Conservation (phyloP, 2,329 filamentous ascomycete species). For the Ploettnerulaceae sp. region DNA sequence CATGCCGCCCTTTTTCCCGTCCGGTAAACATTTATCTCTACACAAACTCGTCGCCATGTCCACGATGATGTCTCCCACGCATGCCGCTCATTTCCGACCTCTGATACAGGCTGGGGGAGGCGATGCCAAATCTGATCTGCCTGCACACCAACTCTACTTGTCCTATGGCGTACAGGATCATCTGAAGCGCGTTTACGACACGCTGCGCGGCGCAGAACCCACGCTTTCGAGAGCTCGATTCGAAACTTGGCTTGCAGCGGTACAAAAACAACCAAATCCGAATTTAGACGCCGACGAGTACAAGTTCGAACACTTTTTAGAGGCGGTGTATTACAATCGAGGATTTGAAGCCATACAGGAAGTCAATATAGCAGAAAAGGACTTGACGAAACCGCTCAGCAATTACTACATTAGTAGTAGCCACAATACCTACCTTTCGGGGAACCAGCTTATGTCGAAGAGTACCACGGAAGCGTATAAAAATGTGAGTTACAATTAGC, state of each 20-base stretch:
- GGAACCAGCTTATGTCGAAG: conserved; percentile 76
- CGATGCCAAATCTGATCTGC: conserved; percentile 22
- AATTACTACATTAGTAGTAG: conserved; percentile 95
- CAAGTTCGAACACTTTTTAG: conserved; percentile 33
- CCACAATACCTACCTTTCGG: conserved; percentile 88
- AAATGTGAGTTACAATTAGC: conserved; percentile 50
- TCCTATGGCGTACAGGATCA: conserved; percentile 46
- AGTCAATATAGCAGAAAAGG: conserved; percentile 22
- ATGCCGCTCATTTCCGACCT: conserved; percentile 23
- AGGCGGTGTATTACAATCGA: conserved; percentile 28
- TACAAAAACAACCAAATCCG: conserved; percentile 38
- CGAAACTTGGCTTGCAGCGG: conserved; percentile 43
- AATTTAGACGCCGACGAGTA: conserved; percentile 28
- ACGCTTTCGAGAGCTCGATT: conserved; percentile 40
- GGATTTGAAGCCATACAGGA: conserved; percentile 29
- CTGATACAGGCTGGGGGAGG: conserved; percentile 27
- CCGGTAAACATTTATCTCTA: conserved; percentile 32
- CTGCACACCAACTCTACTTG: conserved; percentile 36
- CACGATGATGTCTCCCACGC: conserved; percentile 29
- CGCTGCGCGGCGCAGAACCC: conserved; percentile 36
- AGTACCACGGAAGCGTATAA: conserved; percentile 73
- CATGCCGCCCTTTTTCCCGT: conserved; percentile 21
- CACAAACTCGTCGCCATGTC: conserved; percentile 35
- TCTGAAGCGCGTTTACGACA: conserved; percentile 45
- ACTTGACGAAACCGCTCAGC: conserved; percentile 33